Percentiles rank a stretch among this genome's conserved stretches.
phyloP scores from a whole-genome alignment of 2,329 filamentous ascomycete genomes.

The Colletotrichum incanum region DNA sequence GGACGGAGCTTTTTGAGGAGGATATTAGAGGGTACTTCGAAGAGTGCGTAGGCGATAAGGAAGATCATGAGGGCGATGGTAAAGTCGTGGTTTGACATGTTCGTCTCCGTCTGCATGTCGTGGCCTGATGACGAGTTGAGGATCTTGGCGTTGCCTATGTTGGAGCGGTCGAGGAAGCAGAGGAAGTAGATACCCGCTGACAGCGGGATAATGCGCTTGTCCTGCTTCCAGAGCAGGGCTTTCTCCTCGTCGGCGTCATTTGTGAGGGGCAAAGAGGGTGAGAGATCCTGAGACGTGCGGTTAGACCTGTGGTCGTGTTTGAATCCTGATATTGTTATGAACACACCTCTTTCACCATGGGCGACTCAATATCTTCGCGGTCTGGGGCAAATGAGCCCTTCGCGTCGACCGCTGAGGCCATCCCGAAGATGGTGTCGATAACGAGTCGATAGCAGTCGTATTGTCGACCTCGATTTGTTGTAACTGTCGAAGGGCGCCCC shows the following conservation, averaged over 20 bases:
- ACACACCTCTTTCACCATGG: conserved; percentile 21
- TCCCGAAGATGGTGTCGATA: background rate
- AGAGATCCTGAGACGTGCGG: conserved; percentile 1
- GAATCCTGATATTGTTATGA: rapidly evolving
- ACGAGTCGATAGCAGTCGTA: background rate
- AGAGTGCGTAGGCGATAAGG: conserved; percentile 63
- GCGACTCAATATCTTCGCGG: conserved; percentile 21
- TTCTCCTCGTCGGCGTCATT: conserved; percentile 49
- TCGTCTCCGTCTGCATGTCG: conserved; percentile 74
- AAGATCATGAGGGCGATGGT: conserved; percentile 72
- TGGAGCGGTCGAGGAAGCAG: conserved; percentile 78
- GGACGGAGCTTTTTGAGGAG: conserved; percentile 55
- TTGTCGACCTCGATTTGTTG: background rate
- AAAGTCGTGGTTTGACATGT: conserved; percentile 75
- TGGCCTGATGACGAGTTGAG: conserved; percentile 73
- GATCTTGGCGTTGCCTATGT: conserved; percentile 79
- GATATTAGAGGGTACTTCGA: conserved; percentile 59
- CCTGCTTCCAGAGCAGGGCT: conserved; percentile 70
- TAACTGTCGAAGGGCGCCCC: background rate
- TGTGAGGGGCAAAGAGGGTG: background rate
- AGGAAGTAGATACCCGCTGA: conserved; percentile 77
- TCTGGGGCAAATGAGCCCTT: conserved; percentile 5
- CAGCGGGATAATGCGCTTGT: conserved; percentile 75
- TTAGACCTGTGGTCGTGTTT: background rate
- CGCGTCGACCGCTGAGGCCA: background rate